Conservation (phyloP, 2,329 filamentous ascomycete species). For the Stachybotrys echinatus region DNA sequence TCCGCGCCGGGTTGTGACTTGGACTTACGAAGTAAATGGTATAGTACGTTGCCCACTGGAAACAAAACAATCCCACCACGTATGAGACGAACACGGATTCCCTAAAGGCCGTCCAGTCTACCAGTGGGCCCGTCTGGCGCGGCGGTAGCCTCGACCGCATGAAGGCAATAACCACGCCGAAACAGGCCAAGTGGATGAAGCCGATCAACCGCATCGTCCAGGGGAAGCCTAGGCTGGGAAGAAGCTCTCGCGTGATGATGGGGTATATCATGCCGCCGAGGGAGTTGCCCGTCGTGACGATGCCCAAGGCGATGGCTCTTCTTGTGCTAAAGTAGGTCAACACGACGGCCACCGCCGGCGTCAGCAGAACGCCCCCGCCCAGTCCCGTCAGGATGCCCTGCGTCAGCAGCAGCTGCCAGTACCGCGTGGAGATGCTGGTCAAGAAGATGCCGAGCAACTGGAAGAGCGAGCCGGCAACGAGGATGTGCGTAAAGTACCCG, state of each 20-base stretch:
- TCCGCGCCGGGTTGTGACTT: not conserved
- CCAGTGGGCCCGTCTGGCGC: conserved; percentile 41
- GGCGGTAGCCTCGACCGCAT: conserved; percentile 43
- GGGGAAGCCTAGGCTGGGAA: conserved; percentile 55
- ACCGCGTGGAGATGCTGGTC: conserved; percentile 34
- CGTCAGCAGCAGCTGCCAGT: conserved; percentile 43
- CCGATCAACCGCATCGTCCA: conserved; percentile 61
- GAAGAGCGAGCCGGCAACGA: conserved; percentile 31
- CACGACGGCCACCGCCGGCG: conserved; percentile 46
- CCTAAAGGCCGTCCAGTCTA: conserved; percentile 46
- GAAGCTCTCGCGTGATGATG: conserved; percentile 46
- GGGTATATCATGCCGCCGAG: conserved; percentile 62
- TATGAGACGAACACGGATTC: conserved; percentile 37
- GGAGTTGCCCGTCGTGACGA: conserved; percentile 53
- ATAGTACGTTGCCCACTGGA: conserved; percentile 45
- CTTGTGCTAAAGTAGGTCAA: conserved; percentile 57
- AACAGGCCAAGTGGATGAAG: conserved; percentile 48
- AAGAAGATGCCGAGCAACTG: conserved; percentile 40
- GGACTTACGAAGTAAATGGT: conserved; percentile 39
- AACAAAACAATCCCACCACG: conserved; percentile 27
- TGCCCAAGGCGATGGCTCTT: conserved; percentile 54
- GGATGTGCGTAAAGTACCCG: conserved; percentile 28
- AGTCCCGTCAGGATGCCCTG: conserved; percentile 55
- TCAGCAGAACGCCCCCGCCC: conserved; percentile 49
- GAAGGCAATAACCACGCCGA: conserved; percentile 31